These are phyloP conservation scores for Thinopyrum obtusiflorum DNA, from an alignment of 202 grass and related monocot genomes.

Conservation along the genomic window DNA sequence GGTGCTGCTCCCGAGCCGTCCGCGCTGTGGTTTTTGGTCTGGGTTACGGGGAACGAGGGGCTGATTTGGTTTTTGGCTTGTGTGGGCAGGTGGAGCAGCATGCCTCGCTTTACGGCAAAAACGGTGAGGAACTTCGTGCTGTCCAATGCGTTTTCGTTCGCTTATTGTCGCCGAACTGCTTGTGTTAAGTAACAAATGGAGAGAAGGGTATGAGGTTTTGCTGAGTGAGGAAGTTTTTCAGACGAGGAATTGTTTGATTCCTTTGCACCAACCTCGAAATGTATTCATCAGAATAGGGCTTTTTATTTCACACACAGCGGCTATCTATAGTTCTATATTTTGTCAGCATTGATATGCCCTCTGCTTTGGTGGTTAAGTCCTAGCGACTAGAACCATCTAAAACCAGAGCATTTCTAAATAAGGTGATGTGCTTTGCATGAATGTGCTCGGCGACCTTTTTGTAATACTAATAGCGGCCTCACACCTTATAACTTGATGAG, in stretches of 20 bases:
- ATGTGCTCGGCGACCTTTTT: neutral
- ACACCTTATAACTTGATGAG: neutral
- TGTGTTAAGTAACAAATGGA: neutral
- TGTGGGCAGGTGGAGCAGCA: conserved; percentile 69
- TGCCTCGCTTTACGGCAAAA: conserved; percentile 69
- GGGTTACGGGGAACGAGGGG: neutral
- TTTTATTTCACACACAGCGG: neutral
- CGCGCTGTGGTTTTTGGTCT: neutral
- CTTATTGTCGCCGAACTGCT: neutral
- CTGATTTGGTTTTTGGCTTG: conserved; percentile 46
- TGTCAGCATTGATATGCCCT: too few relatives aligned
- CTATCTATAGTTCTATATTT: neutral
- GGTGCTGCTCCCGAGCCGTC: conserved; percentile 41
- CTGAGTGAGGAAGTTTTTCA: neutral
- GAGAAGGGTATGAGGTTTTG: neutral
- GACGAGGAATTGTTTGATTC: neutral
- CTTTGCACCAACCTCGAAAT: neutral
- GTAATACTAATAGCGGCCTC: too few relatives aligned
- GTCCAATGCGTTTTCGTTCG: neutral
- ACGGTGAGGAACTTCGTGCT: conserved; percentile 43
- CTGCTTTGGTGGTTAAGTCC: neutral
- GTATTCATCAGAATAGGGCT: neutral
- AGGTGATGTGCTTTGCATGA: neutral
- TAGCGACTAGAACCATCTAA: neutral
- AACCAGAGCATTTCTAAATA: conserved; percentile 5